Evolutionary conservation across 345 rosid genomes (phyloP).

Genomic region (Eutrema yunnanense): DNA sequence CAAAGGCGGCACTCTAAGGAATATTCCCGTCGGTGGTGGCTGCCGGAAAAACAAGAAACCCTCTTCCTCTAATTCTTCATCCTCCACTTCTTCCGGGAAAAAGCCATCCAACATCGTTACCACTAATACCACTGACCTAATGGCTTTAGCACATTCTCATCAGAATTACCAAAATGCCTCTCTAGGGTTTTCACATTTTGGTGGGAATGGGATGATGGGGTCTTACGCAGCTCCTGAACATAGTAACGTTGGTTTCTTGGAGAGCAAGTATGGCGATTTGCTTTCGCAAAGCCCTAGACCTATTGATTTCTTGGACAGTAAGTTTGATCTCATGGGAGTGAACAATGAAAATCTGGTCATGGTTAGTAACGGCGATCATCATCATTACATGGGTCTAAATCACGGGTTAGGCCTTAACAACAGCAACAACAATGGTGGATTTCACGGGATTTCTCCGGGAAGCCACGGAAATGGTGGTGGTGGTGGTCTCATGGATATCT

Average conservation of each 20-base stretch:
- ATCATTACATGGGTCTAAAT: conserved; percentile 12
- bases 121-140: conserved; percentile 17
- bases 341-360: conserved; percentile 15
- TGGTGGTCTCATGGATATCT: conserved; percentile 44
- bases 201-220: conserved; percentile 16
- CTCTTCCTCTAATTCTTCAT: conserved; percentile 13
- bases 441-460: conserved; percentile 17
- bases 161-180: conserved; percentile 20
- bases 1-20: conserved; percentile 83
- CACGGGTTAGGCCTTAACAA: conserved; percentile 18
- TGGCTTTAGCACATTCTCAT: conserved; percentile 28
- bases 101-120: conserved; percentile 34
- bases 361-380: conserved; percentile 23
- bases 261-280: conserved; percentile 23
- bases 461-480: conserved; percentile 17
- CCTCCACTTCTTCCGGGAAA: conserved; percentile 36
- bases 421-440: conserved; percentile 14
- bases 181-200: conserved; percentile 9
- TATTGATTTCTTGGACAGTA: conserved; percentile 28
- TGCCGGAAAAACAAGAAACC: conserved; percentile 80
- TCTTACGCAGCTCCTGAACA: conserved; percentile 19
- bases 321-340: conserved; percentile 29
- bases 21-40: conserved; percentile 95
- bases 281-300: conserved; percentile 22
- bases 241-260: conserved; percentile 21